Conservation (phyloP, 2,329 filamentous ascomycete genomes). For the Fusarium concolor region DNA sequence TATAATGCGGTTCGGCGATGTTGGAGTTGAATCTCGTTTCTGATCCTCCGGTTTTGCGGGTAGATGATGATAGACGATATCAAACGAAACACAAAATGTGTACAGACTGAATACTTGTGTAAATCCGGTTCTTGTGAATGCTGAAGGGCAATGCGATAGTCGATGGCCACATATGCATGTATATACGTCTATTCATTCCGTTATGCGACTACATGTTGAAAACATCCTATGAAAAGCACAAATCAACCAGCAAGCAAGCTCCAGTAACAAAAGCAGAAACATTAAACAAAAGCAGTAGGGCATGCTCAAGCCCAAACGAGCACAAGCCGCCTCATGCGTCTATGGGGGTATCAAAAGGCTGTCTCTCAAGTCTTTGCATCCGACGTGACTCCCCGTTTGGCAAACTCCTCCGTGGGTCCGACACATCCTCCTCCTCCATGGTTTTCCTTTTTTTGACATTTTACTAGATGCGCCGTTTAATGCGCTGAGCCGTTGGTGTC, state of each 20-base stretch:
- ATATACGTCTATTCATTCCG: conserved; percentile 26
- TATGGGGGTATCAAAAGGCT: conserved; percentile 50
- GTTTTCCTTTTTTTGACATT: background rate
- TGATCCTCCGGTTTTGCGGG: conserved; percentile 22
- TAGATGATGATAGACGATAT: conserved; percentile 32
- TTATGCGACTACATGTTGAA: conserved; percentile 9
- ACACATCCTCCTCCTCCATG: background rate
- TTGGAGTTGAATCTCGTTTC: conserved; percentile 45
- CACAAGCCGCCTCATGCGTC: conserved; percentile 49
- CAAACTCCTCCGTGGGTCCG: conserved; percentile 27
- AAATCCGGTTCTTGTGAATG: background rate
- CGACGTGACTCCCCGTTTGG: conserved; percentile 41
- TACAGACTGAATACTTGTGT: background rate
- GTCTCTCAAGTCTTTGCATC: conserved; percentile 42
- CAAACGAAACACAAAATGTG: conserved; percentile 22
- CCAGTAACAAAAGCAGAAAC: conserved; percentile 21
- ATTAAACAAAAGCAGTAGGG: conserved; percentile 35
- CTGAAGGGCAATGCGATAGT: background rate
- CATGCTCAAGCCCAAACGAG: conserved; percentile 34
- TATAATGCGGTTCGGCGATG: conserved; percentile 40
- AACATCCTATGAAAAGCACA: background rate
- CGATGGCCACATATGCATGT: background rate
- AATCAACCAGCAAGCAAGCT: conserved; percentile 8
- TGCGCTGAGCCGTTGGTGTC: conserved; percentile 59
- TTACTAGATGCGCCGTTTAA: conserved; percentile 4